These are phyloP conservation scores for Cystoderma amianthinum DNA, from an alignment of 768 basidiomycete species.

Conservation along the genomic window DNA sequence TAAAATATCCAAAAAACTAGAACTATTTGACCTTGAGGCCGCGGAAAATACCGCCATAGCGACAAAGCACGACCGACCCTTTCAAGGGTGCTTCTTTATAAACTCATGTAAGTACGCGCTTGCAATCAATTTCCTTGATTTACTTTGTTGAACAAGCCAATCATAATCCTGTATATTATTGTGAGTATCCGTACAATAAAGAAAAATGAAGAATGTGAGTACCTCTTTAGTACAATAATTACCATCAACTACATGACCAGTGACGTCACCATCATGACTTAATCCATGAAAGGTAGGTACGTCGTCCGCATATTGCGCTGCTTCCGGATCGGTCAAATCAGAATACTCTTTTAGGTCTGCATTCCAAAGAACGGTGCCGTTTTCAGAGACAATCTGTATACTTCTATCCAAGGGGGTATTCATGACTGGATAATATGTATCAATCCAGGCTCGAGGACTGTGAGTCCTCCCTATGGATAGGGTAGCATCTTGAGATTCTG, in stretches of 20 bases:
- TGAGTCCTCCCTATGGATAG: constrained; percentile 32
- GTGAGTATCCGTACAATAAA: neutral
- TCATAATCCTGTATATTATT: constrained; percentile 37
- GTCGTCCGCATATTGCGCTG: constrained; percentile 54
- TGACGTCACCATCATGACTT: constrained; percentile 68
- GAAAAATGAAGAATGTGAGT: constrained; percentile 2
- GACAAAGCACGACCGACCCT: constrained; percentile 70
- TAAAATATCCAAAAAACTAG: neutral
- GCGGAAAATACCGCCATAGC: constrained; percentile 74
- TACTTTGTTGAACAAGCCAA: constrained; percentile 53
- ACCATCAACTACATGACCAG: constrained; percentile 67
- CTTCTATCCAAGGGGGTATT: constrained; percentile 69
- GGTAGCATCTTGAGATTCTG: constrained; percentile 61
- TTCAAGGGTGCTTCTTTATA: constrained; percentile 67
- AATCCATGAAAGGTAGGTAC: constrained; percentile 87
- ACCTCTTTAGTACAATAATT: constrained; percentile 71
- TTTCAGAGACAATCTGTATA: constrained; percentile 56
- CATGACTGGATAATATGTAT: constrained; percentile 83
- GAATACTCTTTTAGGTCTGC: constrained; percentile 73
- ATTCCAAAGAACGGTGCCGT: constrained; percentile 50
- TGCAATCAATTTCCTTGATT: too few species aligned
- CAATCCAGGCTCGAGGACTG: constrained; percentile 65
- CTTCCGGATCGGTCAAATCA: constrained; percentile 64
- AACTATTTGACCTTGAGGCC: constrained; percentile 78
- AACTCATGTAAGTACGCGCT: too few species aligned